Conservation (phyloP, 371 early-diverging fungal species). For the Sanchytrium tribonematis region DNA sequence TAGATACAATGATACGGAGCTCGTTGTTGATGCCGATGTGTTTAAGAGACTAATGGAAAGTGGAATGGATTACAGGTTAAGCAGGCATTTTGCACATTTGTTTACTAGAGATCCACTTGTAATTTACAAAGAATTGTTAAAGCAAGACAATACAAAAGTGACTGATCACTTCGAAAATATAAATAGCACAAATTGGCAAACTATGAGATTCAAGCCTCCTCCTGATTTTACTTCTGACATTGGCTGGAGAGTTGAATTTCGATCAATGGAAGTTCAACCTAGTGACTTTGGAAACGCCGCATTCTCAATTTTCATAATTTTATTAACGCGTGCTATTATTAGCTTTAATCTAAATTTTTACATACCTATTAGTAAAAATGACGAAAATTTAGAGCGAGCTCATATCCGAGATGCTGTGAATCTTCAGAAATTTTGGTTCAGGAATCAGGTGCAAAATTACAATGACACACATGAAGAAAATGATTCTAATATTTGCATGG, state of each 20-base stretch:
- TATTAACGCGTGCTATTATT: slow-evolving; percentile 66
- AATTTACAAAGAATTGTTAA: slow-evolving; percentile 57
- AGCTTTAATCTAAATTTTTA: slow-evolving; percentile 75
- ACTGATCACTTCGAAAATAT: slow-evolving; percentile 95
- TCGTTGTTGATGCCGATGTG: slow-evolving; percentile 51
- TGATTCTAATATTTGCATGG: slow-evolving; percentile 5
- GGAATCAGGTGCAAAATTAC: slow-evolving; percentile 27
- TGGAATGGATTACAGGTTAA: slow-evolving; percentile 61
- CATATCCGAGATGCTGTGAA: slow-evolving; percentile 56
- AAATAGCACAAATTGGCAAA: slow-evolving; percentile 98
- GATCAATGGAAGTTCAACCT: slow-evolving; percentile 90
- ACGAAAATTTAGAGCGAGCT: slow-evolving; percentile 76
- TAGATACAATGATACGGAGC: slow-evolving; percentile 80
- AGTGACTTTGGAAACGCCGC: slow-evolving; percentile 96
- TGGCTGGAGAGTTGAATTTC: slow-evolving; percentile 96
- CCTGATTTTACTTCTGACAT: slow-evolving; percentile 46
- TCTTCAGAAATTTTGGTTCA: slow-evolving; percentile 59
- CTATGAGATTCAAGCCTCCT: slow-evolving; percentile 94
- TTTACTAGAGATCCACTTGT: slow-evolving; percentile 97
- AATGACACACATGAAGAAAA: not conserved
- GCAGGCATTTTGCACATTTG: slow-evolving; percentile 77
- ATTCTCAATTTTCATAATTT: slow-evolving; percentile 67
- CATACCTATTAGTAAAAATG: slow-evolving; percentile 79
- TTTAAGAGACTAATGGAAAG: slow-evolving; percentile 33
- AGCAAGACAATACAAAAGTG: slow-evolving; percentile 45